Conservation (phyloP, 2,329 filamentous ascomycete species). For the Madurella mycetomatis region DNA sequence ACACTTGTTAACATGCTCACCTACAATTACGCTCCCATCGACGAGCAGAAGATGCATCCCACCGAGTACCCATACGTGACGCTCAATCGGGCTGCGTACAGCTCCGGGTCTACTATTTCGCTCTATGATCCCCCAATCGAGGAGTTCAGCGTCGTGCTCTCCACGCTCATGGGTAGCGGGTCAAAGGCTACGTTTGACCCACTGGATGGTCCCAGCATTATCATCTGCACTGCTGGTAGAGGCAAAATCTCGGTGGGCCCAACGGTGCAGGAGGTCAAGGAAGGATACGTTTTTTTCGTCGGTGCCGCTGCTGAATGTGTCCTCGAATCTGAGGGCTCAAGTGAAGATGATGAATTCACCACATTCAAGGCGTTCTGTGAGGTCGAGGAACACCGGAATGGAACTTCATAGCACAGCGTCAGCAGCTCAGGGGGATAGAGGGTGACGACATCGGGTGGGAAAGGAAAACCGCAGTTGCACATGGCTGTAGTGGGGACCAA, state of each 20-base stretch:
- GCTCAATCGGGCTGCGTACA: constrained; percentile 77
- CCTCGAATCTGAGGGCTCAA: constrained; percentile 59
- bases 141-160: constrained; percentile 87
- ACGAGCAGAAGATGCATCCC: constrained; percentile 88
- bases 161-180: constrained; percentile 64
- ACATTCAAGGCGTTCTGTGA: constrained; percentile 96
- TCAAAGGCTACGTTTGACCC: constrained; percentile 85
- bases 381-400: constrained; percentile 51
- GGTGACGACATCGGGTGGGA: neutral
- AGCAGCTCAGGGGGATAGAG: neutral
- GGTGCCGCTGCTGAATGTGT: constrained; percentile 82
- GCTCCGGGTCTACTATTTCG: constrained; percentile 63
- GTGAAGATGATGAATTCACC: constrained; percentile 65
- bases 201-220: constrained; percentile 81
- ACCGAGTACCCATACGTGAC: constrained; percentile 80
- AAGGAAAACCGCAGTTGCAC: neutral
- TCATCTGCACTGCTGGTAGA: constrained; percentile 81
- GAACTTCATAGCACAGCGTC: constrained; percentile 27
- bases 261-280: constrained; percentile 68
- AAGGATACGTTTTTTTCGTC: constrained; percentile 76
- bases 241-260: constrained; percentile 83
- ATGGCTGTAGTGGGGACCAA: neutral
- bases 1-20: constrained; percentile 89
- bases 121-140: constrained; percentile 96
- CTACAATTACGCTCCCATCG: constrained; percentile 91